Base-by-base conservation (phyloP, 225 moss, liverwort and hornwort genomes). In the Marchantia polymorpha region DNA sequence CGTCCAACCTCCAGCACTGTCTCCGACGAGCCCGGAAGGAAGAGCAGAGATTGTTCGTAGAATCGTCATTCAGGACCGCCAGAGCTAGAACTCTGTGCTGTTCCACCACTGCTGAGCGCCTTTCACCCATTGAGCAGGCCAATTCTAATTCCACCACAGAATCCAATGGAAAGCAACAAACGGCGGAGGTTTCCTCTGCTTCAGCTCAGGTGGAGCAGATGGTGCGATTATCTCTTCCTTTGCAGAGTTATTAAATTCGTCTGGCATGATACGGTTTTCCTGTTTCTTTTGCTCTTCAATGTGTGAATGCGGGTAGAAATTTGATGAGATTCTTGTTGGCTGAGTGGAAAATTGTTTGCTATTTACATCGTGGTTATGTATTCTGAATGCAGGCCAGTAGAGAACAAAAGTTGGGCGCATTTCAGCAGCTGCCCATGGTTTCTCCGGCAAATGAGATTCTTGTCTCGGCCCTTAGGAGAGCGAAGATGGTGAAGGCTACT, bases 371-470 rank as follows among this genome's bases (percentile, higher is more conserved):
- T 39, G 39, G 39, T 39, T 2, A 39, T 39, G 39, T 39, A 39
- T 39, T 39, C 39, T 39, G 39, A 39, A 39, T 14, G 20, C 81
- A 85, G 88, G 73, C 85, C 60, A 75, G 76, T 11, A 88, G 86
- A 83, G 88, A 90, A 56, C 87, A 86, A 77, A 89, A 91, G 63
- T 83, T 94, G 65, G 99, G 99, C 64, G 99, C 99, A 26, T 99
- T 99, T 73, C 99, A 99, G 88, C 99, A 99, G 84, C 84, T 99
- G 79, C 99, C 99, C 53, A 87, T 99, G 52, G 99, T 99, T 53
- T 90, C 99, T 80, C 95, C 99, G 84, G 90, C 92, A 27, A 87
- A 88, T 77, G 99, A 99, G 75, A 92, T 99, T 86, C 91, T 93
- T 51, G 95, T 92, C 72, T 92, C 93, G 75, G 99, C 93, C n/a